Evolutionary conservation across 2,329 filamentous ascomycete species (phyloP).

Genomic region (Hirsutella thompsonii): DNA sequence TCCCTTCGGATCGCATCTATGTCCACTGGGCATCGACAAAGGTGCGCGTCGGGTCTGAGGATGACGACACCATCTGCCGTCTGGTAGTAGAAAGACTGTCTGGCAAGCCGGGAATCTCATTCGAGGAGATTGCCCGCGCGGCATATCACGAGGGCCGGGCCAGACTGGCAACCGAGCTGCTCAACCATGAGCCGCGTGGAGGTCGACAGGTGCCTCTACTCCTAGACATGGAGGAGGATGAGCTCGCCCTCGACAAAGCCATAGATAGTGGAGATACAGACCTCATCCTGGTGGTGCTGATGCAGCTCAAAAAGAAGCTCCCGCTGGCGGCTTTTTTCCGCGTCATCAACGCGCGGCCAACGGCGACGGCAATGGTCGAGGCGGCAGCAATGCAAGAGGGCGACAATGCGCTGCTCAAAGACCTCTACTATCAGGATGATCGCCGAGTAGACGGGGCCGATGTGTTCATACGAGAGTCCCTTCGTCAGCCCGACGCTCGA

Average conservation of each 20-base stretch:
- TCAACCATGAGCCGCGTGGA: constrained; percentile 87
- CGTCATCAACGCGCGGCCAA: constrained; percentile 71
- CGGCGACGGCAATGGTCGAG: constrained; percentile 83
- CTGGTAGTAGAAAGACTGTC: constrained; percentile 77
- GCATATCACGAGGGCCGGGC: constrained; percentile 89
- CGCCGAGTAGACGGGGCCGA: constrained; percentile 77
- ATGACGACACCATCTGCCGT: constrained; percentile 78
- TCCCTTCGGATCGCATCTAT: constrained; percentile 83
- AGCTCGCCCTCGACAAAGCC: constrained; percentile 88
- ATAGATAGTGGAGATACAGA: constrained; percentile 94
- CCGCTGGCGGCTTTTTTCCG: constrained; percentile 88
- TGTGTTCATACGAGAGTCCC: constrained; percentile 73
- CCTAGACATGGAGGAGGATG: constrained; percentile 90
- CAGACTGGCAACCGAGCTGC: constrained; percentile 76
- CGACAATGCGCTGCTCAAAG: constrained; percentile 77
- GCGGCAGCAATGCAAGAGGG: constrained; percentile 55
- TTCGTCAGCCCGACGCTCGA: constrained; percentile 57
- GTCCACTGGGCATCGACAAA: constrained; percentile 96
- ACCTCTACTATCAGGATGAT: constrained; percentile 96
- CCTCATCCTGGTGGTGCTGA: constrained; percentile 75
- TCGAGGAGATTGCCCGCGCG: constrained; percentile 83
- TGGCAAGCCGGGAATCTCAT: constrained; percentile 86
- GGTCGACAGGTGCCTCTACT: constrained; percentile 93
- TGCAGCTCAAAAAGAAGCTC: constrained; percentile 80
- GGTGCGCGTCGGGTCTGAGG: constrained; percentile 69